Conservation (phyloP, 192 early-diverging fungal genomes). For the Podila clonocystis region DNA sequence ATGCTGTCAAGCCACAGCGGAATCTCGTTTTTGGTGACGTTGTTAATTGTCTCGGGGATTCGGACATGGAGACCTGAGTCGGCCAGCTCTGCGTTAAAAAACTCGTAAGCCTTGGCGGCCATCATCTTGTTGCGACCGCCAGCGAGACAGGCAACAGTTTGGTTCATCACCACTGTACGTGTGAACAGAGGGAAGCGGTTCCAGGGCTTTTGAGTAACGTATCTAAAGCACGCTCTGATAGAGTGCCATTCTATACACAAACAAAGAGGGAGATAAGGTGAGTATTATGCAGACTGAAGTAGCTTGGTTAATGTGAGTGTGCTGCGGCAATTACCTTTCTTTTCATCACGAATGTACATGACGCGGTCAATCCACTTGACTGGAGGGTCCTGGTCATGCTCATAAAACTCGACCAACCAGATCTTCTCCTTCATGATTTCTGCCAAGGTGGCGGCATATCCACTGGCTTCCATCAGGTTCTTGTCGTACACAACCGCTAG, state of each 20-base stretch:
- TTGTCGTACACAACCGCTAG: slow-evolving; percentile 89
- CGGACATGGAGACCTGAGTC: slow-evolving; percentile 76
- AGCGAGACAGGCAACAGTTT: slow-evolving; percentile 84
- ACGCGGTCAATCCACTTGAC: slow-evolving; percentile 82
- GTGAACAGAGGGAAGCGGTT: slow-evolving; percentile 82
- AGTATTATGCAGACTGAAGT: background rate
- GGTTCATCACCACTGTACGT: slow-evolving; percentile 83
- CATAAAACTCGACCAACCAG: slow-evolving; percentile 82
- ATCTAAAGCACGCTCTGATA: slow-evolving; percentile 89
- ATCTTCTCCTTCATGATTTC: slow-evolving; percentile 80
- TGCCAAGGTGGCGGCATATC: slow-evolving; percentile 84
- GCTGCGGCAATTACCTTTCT: slow-evolving; percentile 49
- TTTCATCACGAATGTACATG: slow-evolving; percentile 73
- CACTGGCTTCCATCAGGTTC: slow-evolving; percentile 88
- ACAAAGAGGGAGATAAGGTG: background rate
- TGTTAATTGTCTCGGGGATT: slow-evolving; percentile 87
- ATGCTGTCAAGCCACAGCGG: slow-evolving; percentile 85
- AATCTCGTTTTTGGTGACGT: slow-evolving; percentile 83
- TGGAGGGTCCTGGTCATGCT: slow-evolving; percentile 76
- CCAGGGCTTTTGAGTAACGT: slow-evolving; percentile 92
- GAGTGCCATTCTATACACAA: slow-evolving; percentile 72
- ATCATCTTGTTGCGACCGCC: slow-evolving; percentile 94
- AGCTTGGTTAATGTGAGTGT: background rate
- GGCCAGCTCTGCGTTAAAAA: slow-evolving; percentile 82
- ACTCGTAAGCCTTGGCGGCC: slow-evolving; percentile 88